A percentile compares a stretch with the other conserved stretches of the same genome.
Evolutionary conservation across 2,329 filamentous ascomycete genomes (phyloP).

Genomic region (Ceratocystis colombiana): DNA sequence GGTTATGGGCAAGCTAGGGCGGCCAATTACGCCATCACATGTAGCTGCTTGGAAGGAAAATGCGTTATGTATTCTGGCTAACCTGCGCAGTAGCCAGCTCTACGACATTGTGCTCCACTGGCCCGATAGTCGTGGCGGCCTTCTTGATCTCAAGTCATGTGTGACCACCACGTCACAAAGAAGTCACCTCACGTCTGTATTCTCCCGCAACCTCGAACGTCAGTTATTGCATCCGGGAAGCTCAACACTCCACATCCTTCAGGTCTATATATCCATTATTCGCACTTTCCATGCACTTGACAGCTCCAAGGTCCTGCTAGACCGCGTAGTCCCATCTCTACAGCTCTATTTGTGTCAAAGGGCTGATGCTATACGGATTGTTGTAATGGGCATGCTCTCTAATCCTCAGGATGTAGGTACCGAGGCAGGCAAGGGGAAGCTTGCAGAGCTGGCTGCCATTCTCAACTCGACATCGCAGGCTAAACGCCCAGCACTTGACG

Average conservation of each 20-base stretch:
- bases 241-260: slow-evolving; percentile 64
- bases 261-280: slow-evolving; percentile 71
- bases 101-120: slow-evolving; percentile 72
- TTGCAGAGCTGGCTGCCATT: slow-evolving; percentile 57
- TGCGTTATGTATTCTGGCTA: slow-evolving; percentile 56
- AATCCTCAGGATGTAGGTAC: slow-evolving; percentile 45
- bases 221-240: slow-evolving; percentile 64
- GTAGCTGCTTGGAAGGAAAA: slow-evolving; percentile 62
- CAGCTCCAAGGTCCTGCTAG: slow-evolving; percentile 64
- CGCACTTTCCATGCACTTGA: slow-evolving; percentile 66
- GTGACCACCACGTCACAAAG: slow-evolving; percentile 59
- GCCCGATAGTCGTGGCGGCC: slow-evolving; percentile 59
- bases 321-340: slow-evolving; percentile 61
- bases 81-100: slow-evolving; percentile 58
- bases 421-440: slow-evolving; percentile 37
- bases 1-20: slow-evolving; percentile 43
- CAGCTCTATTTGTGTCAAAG: slow-evolving; percentile 66
- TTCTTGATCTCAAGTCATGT: slow-evolving; percentile 63
- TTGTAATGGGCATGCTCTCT: slow-evolving; percentile 63
- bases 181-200: slow-evolving; percentile 58
- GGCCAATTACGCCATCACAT: slow-evolving; percentile 43
- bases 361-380: slow-evolving; percentile 67
- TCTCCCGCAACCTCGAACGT: slow-evolving; percentile 54
- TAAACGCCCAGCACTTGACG: slow-evolving; percentile 44
- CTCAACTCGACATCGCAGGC: slow-evolving; percentile 52